Evolutionary conservation across 2,329 filamentous ascomycete species (phyloP).

Genomic region (Pestalotiopsis sp.): DNA sequence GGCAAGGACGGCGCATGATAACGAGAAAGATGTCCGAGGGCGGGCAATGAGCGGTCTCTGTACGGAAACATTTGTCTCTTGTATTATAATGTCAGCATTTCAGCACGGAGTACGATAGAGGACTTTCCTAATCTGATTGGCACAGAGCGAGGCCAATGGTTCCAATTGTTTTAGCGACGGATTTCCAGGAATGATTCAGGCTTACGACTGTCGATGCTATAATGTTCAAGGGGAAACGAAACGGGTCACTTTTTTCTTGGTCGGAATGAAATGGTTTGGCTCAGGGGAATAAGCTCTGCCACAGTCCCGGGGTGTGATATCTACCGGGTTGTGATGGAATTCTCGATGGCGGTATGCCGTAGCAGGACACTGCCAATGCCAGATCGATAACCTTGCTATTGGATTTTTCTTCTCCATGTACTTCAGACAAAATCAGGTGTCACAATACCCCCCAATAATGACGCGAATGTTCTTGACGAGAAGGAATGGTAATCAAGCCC

Average conservation of each 20-base stretch:
- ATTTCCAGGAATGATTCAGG: slow-evolving; percentile 3
- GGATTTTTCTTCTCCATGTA: too few relatives aligned
- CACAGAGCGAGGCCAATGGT: background rate
- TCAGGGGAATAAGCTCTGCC: too few relatives aligned
- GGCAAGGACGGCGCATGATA: slow-evolving; percentile 30
- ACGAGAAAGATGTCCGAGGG: slow-evolving; percentile 2
- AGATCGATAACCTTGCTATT: too few relatives aligned
- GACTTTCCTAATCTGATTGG: slow-evolving; percentile 1
- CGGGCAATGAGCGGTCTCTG: background rate
- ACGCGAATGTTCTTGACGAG: too few relatives aligned
- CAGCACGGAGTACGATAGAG: slow-evolving; percentile 26
- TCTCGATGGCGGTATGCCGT: too few relatives aligned
- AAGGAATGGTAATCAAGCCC: too few relatives aligned
- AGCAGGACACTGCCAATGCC: too few relatives aligned
- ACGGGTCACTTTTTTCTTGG: background rate
- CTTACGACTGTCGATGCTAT: background rate
- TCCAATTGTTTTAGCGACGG: slow-evolving; percentile 6
- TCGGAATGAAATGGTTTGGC: too few relatives aligned
- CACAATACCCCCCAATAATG: too few relatives aligned
- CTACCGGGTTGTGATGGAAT: too few relatives aligned
- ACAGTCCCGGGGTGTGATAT: too few relatives aligned
- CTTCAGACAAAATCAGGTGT: too few relatives aligned
- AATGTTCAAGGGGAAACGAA: background rate
- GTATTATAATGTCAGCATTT: slow-evolving; percentile 27
- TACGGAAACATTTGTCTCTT: slow-evolving; percentile 16